These are phyloP conservation scores for Annulohypoxylon stygium DNA, from an alignment of 495 filamentous ascomycete genomes.

Conservation along the genomic window DNA sequence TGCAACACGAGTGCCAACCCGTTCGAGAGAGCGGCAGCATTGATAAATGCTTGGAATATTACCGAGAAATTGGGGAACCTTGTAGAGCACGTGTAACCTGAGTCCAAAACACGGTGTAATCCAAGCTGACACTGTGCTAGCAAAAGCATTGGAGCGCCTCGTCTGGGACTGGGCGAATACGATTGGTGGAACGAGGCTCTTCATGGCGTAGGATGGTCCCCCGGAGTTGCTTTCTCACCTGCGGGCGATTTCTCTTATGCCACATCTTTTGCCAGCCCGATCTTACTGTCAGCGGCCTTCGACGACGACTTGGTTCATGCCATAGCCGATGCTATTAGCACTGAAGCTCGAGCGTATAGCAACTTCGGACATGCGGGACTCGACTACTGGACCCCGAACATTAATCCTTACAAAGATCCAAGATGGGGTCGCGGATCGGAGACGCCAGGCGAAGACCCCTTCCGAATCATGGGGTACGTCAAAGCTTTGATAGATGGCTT, in stretches of 20 bases:
- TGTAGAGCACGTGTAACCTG: conserved; percentile 49
- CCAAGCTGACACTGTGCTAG: conserved; percentile 43
- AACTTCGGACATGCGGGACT: conserved; percentile 70
- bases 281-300: conserved; percentile 61
- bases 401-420: conserved; percentile 72
- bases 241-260: conserved; percentile 59
- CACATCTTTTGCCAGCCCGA: conserved; percentile 63
- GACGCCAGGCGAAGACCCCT: conserved; percentile 67
- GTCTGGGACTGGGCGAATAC: conserved; percentile 60
- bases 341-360: conserved; percentile 75
- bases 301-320: conserved; percentile 61
- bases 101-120: neutral
- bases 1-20: conserved; percentile 63
- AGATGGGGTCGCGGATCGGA: conserved; percentile 59
- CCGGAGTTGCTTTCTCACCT: conserved; percentile 50
- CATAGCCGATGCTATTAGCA: conserved; percentile 64
- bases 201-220: conserved; percentile 58
- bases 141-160: conserved; percentile 52
- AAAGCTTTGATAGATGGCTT: conserved; percentile 71
- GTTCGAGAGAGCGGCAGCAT: conserved; percentile 58
- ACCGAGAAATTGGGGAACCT: conserved; percentile 59
- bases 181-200: conserved; percentile 68
- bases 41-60: conserved; percentile 58
- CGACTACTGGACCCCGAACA: conserved; percentile 76
- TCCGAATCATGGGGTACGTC: conserved; percentile 67